These are phyloP conservation scores for Ilex aquifolium DNA, from an alignment of 257 asterid species.

Conservation along the genomic window DNA sequence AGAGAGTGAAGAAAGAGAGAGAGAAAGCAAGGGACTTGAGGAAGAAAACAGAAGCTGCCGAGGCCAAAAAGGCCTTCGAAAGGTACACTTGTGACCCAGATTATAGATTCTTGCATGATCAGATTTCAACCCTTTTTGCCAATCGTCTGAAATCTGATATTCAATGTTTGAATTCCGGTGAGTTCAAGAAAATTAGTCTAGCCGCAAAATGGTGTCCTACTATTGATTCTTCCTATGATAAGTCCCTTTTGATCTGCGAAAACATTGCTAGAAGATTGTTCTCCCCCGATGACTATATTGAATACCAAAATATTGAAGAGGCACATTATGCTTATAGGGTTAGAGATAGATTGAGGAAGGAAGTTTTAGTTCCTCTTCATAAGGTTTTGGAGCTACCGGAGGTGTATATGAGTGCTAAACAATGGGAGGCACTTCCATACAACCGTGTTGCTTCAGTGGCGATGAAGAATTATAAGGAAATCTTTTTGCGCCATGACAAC, in stretches of 20 bases:
- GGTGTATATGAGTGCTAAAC: slow-evolving; percentile 53
- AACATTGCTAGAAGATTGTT: slow-evolving; percentile 36
- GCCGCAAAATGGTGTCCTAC: slow-evolving; percentile 64
- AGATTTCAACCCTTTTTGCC: slow-evolving; percentile 26
- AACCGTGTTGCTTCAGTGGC: slow-evolving; percentile 50
- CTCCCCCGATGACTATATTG: slow-evolving; percentile 22
- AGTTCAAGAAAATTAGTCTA: slow-evolving; percentile 25
- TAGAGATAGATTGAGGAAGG: slow-evolving; percentile 45
- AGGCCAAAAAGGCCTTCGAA: slow-evolving; percentile 18
- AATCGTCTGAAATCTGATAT: slow-evolving; percentile 37
- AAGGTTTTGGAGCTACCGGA: slow-evolving; percentile 47
- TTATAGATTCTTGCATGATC: slow-evolving; percentile 38
- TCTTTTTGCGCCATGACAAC: slow-evolving; percentile 32
- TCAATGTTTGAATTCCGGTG: slow-evolving; percentile 25
- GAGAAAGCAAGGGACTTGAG: slow-evolving; percentile 34
- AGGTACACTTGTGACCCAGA: slow-evolving; percentile 16
- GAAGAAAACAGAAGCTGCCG: slow-evolving; percentile 17
- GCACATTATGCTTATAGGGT: slow-evolving; percentile 35
- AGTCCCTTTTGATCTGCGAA: slow-evolving; percentile 30
- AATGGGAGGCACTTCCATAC: slow-evolving; percentile 38
- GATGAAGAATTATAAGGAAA: slow-evolving; percentile 37
- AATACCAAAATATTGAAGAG: slow-evolving; percentile 30
- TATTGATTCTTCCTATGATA: slow-evolving; percentile 25
- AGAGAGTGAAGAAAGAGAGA: slow-evolving; percentile 16
- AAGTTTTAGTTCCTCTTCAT: slow-evolving; percentile 54